A percentile compares a stretch with the other conserved stretches of the same genome.
phyloP scores from a whole-genome alignment of 495 filamentous ascomycete species.

The Corynascus novoguineensis region DNA sequence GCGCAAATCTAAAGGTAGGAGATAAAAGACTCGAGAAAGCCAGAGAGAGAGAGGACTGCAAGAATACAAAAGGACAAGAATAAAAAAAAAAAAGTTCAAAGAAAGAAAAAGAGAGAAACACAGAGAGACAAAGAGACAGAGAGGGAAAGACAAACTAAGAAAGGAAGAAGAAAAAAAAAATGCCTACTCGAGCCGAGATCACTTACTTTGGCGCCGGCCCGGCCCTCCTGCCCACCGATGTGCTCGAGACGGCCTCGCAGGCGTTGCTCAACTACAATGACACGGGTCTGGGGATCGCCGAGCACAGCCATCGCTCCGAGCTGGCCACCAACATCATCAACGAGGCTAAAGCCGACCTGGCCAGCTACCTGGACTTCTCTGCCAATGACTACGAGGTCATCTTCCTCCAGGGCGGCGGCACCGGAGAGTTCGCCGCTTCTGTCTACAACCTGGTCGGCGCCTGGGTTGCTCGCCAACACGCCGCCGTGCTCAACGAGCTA shows the following conservation, averaged over 20 bases:
- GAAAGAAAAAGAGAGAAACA: not conserved
- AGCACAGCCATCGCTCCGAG: slow-evolving; percentile 84
- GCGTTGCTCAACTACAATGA: slow-evolving; percentile 78
- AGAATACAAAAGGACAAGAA: not conserved
- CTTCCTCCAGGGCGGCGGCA: slow-evolving; percentile 81
- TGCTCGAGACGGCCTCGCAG: slow-evolving; percentile 66
- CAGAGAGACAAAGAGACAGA: not conserved
- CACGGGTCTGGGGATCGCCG: slow-evolving; percentile 73
- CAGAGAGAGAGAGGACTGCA: not conserved
- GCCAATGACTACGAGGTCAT: slow-evolving; percentile 65
- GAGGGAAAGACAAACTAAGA: not conserved
- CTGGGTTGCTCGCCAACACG: slow-evolving; percentile 65
- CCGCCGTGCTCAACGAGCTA: slow-evolving; percentile 35
- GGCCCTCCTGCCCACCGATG: slow-evolving; percentile 69
- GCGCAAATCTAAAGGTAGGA: no score
- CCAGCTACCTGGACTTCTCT: slow-evolving; percentile 65
- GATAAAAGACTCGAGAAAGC: not conserved
- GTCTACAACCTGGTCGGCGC: slow-evolving; percentile 74
- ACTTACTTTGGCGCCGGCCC: slow-evolving; percentile 75
- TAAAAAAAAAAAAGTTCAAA: not conserved
- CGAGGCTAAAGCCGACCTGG: slow-evolving; percentile 59
- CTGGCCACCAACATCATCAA: slow-evolving; percentile 66
- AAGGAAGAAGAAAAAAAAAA: slow-evolving; percentile 12
- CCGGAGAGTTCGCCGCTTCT: slow-evolving; percentile 72
- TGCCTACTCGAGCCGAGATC: slow-evolving; percentile 33